Percentiles rank a stretch among this genome's conserved stretches.
Conservation (phyloP, 345 rosid species). For the Eucalyptus lansdowneana region DNA sequence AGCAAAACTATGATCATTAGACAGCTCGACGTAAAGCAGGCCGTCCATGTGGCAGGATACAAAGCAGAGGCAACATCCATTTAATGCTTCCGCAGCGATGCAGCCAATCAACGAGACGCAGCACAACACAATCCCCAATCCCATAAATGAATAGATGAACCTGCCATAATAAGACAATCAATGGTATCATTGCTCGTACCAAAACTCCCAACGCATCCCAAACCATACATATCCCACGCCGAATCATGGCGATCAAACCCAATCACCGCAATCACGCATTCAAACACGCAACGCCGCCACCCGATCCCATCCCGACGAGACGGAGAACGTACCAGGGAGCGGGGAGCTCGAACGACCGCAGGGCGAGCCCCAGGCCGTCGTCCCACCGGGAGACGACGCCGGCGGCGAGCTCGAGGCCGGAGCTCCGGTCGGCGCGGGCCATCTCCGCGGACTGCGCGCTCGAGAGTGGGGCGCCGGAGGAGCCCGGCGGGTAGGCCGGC, state of each 20-base stretch:
- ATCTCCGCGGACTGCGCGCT: neutral
- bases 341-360: slow-evolving; percentile 57
- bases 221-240: neutral
- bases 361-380: slow-evolving; percentile 20
- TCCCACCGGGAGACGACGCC: slow-evolving; percentile 24
- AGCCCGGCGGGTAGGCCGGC: slow-evolving; percentile 29
- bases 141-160: slow-evolving; percentile 95
- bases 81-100: slow-evolving; percentile 82
- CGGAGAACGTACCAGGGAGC: slow-evolving; percentile 60
- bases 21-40: neutral
- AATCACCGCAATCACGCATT: neutral
- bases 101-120: slow-evolving; percentile 66
- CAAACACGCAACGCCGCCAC: neutral
- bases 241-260: neutral
- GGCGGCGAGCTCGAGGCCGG: slow-evolving; percentile 6
- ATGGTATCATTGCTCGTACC: neutral
- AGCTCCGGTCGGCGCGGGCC: neutral
- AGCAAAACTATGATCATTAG: neutral
- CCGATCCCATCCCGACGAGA: neutral
- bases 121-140: slow-evolving; percentile 67
- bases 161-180: slow-evolving; percentile 20
- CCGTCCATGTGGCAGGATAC: slow-evolving; percentile 47
- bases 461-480: slow-evolving; percentile 1
- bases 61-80: slow-evolving; percentile 87
- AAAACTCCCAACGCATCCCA: neutral